Percentiles rank a stretch among this genome's conserved stretches.
These are phyloP conservation scores for Quercus bicolor DNA, from an alignment of 306 rosid species.

Conservation along the genomic window DNA sequence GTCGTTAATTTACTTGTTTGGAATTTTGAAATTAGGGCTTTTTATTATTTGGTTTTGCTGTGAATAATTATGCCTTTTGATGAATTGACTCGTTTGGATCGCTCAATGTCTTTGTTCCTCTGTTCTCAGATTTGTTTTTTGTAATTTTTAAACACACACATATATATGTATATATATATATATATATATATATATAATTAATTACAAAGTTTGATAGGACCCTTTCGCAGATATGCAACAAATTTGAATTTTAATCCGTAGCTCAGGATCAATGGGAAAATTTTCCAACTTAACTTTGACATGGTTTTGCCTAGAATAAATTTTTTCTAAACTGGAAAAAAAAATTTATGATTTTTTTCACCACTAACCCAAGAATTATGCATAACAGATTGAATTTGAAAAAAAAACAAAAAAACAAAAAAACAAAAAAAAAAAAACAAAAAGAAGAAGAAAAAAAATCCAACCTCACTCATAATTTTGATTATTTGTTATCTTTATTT, in stretches of 20 bases:
- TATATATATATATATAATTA: neutral
- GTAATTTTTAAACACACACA: neutral
- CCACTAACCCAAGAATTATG: no score
- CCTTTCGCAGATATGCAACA: no score
- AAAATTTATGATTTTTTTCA: no score
- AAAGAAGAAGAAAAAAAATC: neutral
- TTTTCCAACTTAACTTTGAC: no score
- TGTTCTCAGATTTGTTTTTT: neutral
- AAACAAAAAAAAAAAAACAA: no score
- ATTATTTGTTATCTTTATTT: neutral
- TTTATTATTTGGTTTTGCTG: neutral
- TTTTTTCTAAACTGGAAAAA: no score
- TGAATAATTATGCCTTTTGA: neutral
- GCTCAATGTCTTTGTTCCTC: neutral
- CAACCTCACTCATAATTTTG: neutral
- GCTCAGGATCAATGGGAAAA: no score
- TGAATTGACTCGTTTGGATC: neutral
- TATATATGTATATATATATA: neutral
- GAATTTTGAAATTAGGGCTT: neutral
- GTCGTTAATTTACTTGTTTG: neutral
- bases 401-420: neutral
- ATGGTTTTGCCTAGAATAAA: no score
- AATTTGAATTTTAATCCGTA: no score
- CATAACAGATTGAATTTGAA: neutral
- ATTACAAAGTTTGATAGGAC: no score